Evolutionary conservation across 2,329 filamentous ascomycete genomes (phyloP), one percentile per base, ranked within the genome.

Genomic region (Epicoccum sorghinum): DNA sequence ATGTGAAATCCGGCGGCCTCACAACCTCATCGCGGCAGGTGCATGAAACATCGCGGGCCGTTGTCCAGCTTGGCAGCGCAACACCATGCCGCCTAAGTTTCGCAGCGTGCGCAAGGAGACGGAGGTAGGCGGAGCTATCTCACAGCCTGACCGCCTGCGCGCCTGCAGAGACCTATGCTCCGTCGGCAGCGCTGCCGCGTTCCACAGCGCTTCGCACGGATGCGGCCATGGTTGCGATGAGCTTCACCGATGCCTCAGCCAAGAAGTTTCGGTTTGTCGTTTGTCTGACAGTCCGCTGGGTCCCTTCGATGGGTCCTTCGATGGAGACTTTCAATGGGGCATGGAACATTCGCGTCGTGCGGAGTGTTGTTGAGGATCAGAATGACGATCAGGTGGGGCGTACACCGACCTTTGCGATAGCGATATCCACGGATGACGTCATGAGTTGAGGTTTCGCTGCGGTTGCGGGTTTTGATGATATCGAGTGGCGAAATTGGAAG

Each of bases 241-340:
- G 52, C 52, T 55, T 55, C 52, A 55, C 23, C 36, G 41, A 46
- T 23, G 52, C 52, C 46, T 46, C 52, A 49, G 52, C 52, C 52
- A 55, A 55, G 52, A 7, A 47, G 25, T 46, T 50, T 55, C 46
- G 35, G 45, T 42, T 50, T 46, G 47, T 50, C 41, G n/a, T 50
- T 36, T 50, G 46, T 55, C 30, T 55, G 52, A 55, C 52, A 25
- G 27, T 7, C 32, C 41, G 37, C 47, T 50, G 30, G 36, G 18
- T 18, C 18, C 23, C 6, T 10, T n/a, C 27, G 30, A 32, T 50
- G 30, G 45, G 18, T 18, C 23, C 6, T 10, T n/a, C 27, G 30
- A 32, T 50, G 30, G 45, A 33, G 1, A 6, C 12, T 9, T 39
- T 18, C 18, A 18, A 18, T 18, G 18, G 18, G 18, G 18, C 29